Base-by-base conservation (phyloP, 768 basidiomycete species). In the Suillus clintonianus region DNA sequence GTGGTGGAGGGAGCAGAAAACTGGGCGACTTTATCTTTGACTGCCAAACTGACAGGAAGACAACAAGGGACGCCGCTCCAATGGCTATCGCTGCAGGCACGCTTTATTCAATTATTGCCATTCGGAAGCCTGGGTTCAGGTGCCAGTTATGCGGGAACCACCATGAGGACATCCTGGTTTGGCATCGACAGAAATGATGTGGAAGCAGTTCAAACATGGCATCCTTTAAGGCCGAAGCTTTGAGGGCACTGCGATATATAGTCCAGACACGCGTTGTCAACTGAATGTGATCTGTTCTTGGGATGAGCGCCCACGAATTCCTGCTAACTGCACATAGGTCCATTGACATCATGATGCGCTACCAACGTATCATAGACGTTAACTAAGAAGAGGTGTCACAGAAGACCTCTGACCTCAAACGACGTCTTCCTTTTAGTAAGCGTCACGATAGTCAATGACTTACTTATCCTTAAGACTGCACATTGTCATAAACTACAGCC, bases 1-100 rank as follows among this genome's bases (percentile, higher is more conserved):
- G 55, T 32, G 27, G 72, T 68, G 80, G 79, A 48, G 80, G 81
- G 37, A 78, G 59, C 27, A 64, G 67, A 15, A 66, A 60, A 1
- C 61, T 43, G 27, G 13, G 14, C n/a, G 24, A 15, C 32, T 43
- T 62, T 30, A 15, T 43, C 58, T 22, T 60, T 19, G 22, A 30
- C 4, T 17, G 30, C 15, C 59, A 60, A 30, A 47, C 15, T 22
- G 37, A 43, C 30, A 42, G n/a, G 14, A 60, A 24, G 10, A 32
- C 42, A 15, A 45, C 43, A 27, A 48, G 47, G 14, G 47, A 48
- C 5, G 22, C 47, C 4, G 13, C 5, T 6, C 47, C 24, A 27
- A 48, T 27, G 22, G 27, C 48, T 17, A 27, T 17, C 14, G 13
- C 13, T 24, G 24, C 9, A 24, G 24, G 13, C 24, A 48, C 22